Evolutionary conservation across 495 filamentous ascomycete species (phyloP).

Genomic region (Penicillium manginii): DNA sequence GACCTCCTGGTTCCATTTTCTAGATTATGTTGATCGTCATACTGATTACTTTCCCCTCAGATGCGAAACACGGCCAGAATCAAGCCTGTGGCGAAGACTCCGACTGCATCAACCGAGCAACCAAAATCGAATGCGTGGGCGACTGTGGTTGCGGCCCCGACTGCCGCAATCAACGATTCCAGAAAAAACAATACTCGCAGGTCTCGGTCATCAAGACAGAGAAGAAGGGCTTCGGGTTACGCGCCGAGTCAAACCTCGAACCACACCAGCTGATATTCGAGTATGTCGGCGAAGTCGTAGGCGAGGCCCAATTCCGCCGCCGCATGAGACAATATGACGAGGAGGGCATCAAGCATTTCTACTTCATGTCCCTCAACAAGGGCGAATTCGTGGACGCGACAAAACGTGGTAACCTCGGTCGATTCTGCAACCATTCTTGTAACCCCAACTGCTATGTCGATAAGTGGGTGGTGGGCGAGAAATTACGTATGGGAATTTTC

Average conservation of each 20-base stretch:
- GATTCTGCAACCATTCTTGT: slow-evolving; percentile 99
- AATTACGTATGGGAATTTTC: slow-evolving; percentile 99
- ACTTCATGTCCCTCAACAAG: slow-evolving; percentile 99
- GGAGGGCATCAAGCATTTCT: slow-evolving; percentile 98
- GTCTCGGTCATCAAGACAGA: slow-evolving; percentile 97
- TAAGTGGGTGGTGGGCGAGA: slow-evolving; percentile 99
- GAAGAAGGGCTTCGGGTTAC: slow-evolving; percentile 93
- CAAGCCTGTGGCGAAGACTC: slow-evolving; percentile 93
- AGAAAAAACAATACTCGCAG: slow-evolving; percentile 83
- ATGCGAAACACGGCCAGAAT: slow-evolving; percentile 63
- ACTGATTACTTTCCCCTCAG: slow-evolving; percentile 46
- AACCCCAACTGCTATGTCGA: slow-evolving; percentile 99
- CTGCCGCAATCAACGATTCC: slow-evolving; percentile 96
- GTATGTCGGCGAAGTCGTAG: slow-evolving; percentile 98
- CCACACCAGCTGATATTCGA: slow-evolving; percentile 93
- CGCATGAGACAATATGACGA: slow-evolving; percentile 91
- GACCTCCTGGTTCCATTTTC: neutral
- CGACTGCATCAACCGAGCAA: slow-evolving; percentile 97
- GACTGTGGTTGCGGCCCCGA: slow-evolving; percentile 82
- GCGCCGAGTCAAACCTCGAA: slow-evolving; percentile 75
- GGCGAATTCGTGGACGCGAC: slow-evolving; percentile 98
- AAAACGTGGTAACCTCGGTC: slow-evolving; percentile 91
- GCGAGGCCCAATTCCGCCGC: slow-evolving; percentile 81
- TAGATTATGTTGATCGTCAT: neutral
- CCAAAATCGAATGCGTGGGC: slow-evolving; percentile 93